phyloP scores from a whole-genome alignment of 306 rosid species.

The Dryas drummondii region DNA sequence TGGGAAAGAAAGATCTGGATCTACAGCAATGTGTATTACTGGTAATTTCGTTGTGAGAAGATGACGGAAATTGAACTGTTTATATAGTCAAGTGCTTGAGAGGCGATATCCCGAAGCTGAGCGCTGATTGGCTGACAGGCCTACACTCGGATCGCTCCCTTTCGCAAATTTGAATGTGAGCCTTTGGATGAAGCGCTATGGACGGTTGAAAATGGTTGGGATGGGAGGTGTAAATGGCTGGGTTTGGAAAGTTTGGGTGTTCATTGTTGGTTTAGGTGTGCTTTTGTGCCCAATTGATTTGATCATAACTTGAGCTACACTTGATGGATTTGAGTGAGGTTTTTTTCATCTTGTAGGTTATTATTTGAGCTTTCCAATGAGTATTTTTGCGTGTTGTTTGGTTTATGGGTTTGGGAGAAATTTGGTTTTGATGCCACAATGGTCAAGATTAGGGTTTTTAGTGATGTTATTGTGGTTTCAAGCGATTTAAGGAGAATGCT shows the following conservation, averaged over 20 bases:
- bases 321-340: neutral
- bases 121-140: constrained; percentile 49
- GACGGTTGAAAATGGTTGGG: constrained; percentile 41
- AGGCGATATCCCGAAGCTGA: constrained; percentile 36
- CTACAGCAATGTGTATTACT: constrained; percentile 21
- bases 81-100: constrained; percentile 57
- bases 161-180: constrained; percentile 46
- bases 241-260: constrained; percentile 8
- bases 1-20: constrained; percentile 17
- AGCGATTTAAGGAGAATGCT: constrained; percentile 39
- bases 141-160: constrained; percentile 55
- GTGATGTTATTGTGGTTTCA: constrained; percentile 52
- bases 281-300: constrained; percentile 59
- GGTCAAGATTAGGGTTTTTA: constrained; percentile 65
- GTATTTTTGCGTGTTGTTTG: neutral
- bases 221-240: constrained; percentile 24
- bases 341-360: constrained; percentile 32
- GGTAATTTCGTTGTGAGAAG: constrained; percentile 41
- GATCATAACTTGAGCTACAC: constrained; percentile 20
- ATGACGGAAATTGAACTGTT: constrained; percentile 42
- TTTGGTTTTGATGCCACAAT: constrained; percentile 45
- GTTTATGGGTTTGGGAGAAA: constrained; percentile 27
- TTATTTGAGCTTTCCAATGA: constrained; percentile 62
- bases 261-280: constrained; percentile 51
- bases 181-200: constrained; percentile 51